A percentile compares a stretch with the other conserved stretches of the same genome.
phyloP scores from a whole-genome alignment of 1,284 basidiomycete genomes.

The Fereydounia khargensis region DNA sequence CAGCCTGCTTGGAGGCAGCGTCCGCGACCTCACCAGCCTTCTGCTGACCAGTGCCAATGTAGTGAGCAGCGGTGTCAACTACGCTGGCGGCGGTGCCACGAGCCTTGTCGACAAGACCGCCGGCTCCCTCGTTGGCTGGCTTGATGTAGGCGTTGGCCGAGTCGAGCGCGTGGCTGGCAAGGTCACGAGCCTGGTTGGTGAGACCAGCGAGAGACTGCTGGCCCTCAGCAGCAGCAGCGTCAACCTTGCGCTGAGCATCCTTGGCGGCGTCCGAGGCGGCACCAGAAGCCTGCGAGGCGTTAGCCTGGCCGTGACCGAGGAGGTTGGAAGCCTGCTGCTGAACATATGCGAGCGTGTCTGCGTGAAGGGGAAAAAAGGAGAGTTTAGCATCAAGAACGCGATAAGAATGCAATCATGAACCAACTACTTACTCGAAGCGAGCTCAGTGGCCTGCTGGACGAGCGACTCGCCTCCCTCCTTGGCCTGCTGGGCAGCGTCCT shows the following conservation, averaged over 20 bases:
- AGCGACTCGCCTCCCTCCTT: slow-evolving; percentile 24
- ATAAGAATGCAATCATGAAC: neutral
- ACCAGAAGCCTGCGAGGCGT: slow-evolving; percentile 25
- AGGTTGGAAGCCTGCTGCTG: slow-evolving; percentile 33
- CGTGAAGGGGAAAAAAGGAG: neutral
- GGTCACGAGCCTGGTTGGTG: slow-evolving; percentile 37
- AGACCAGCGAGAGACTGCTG: slow-evolving; percentile 31
- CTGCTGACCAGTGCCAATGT: slow-evolving; percentile 23
- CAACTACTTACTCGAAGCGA: slow-evolving; percentile 25
- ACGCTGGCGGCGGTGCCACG: slow-evolving; percentile 25
- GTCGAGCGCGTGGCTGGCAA: slow-evolving; percentile 35
- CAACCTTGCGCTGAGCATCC: slow-evolving; percentile 19
- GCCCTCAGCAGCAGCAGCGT: slow-evolving; percentile 30
- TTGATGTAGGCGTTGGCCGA: slow-evolving; percentile 45
- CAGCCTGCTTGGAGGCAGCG: slow-evolving; percentile 23
- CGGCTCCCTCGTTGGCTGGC: slow-evolving; percentile 24
- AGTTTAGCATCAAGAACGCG: neutral
- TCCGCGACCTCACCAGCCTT: slow-evolving; percentile 31
- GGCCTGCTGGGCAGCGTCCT: slow-evolving; percentile 19
- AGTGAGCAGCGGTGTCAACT: slow-evolving; percentile 25
- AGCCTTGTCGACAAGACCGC: slow-evolving; percentile 26
- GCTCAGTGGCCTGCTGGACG: slow-evolving; percentile 29
- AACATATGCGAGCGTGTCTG: slow-evolving; percentile 34
- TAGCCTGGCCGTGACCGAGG: slow-evolving; percentile 26
- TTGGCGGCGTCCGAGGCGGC: slow-evolving; percentile 32